Evolutionary conservation across 495 filamentous ascomycete species (phyloP).

Genomic region (Tuber microsphaerosporum): DNA sequence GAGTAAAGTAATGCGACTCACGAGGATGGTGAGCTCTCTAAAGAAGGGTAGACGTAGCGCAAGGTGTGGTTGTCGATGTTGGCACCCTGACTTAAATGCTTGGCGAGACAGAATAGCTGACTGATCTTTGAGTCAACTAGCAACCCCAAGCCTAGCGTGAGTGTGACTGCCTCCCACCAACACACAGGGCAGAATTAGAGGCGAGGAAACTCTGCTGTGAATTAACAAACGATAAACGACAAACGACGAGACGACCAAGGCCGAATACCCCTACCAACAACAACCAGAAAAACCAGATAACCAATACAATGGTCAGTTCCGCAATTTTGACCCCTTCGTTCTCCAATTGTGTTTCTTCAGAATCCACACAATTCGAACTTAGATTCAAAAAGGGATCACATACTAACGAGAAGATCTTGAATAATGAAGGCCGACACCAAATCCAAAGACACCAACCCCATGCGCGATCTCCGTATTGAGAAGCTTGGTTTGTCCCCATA

Average conservation of each 20-base stretch:
- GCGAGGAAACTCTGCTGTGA: neutral
- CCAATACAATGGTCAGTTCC: constrained; percentile 25
- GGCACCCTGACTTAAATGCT: constrained; percentile 13
- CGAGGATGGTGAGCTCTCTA: constrained; percentile 19
- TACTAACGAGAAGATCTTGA: constrained; percentile 20
- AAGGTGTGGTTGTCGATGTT: constrained; percentile 33
- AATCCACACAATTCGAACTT: constrained; percentile 13
- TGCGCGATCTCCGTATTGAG: constrained; percentile 99
- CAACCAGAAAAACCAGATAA: constrained; percentile 1
- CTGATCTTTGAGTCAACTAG: neutral
- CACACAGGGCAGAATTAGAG: constrained; percentile 15
- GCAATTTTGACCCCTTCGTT: constrained; percentile 20
- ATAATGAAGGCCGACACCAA: constrained; percentile 63
- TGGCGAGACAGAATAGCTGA: neutral
- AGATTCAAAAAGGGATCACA: constrained; percentile 9
- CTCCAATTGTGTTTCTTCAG: constrained; percentile 23
- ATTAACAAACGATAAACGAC: constrained; percentile 17
- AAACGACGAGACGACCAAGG: constrained; percentile 27
- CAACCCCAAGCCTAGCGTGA: neutral
- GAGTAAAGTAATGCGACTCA: constrained; percentile 16
- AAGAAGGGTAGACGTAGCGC: constrained; percentile 4
- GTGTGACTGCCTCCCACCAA: constrained; percentile 23
- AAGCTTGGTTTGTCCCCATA: constrained; percentile 58
- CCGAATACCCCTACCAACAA: constrained; percentile 17
- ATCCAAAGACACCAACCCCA: constrained; percentile 88